These are phyloP conservation scores for Sordaria brevicollis DNA, from an alignment of 495 filamentous ascomycete species.

Conservation along the genomic window DNA sequence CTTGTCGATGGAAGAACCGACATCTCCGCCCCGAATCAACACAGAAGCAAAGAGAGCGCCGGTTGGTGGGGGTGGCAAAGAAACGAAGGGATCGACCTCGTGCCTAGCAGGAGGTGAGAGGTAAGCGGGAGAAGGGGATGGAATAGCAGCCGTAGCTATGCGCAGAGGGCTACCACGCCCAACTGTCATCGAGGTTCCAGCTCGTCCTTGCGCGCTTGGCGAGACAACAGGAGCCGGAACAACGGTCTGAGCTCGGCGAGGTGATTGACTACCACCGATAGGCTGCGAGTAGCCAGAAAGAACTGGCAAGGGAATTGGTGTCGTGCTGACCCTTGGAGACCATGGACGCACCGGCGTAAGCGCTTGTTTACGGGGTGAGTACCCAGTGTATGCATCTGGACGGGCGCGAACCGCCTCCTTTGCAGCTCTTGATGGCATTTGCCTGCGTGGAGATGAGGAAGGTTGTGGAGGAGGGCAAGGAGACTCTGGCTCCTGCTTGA, in stretches of 20 bases:
- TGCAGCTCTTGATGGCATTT: background rate
- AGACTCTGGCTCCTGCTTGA: background rate
- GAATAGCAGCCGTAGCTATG: background rate
- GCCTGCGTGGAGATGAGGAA: background rate
- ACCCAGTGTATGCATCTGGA: background rate
- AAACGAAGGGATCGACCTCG: background rate
- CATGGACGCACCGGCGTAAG: background rate
- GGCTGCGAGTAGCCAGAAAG: background rate
- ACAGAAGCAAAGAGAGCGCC: background rate
- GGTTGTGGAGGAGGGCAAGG: background rate
- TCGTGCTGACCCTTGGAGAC: background rate
- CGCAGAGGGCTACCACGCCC: background rate
- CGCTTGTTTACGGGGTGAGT: background rate
- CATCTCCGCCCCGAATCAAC: background rate
- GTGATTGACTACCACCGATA: background rate
- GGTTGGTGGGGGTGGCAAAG: background rate
- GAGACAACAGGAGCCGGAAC: background rate
- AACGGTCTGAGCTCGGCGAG: background rate
- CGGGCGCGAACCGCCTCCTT: background rate
- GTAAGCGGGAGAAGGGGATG: background rate
- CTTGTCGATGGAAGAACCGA: background rate
- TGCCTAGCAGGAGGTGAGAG: background rate
- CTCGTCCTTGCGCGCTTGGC: background rate
- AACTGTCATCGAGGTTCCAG: background rate
- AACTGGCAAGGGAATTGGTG: background rate